Base-by-base conservation (phyloP, 345 rosid species). In the Linum trigynum region DNA sequence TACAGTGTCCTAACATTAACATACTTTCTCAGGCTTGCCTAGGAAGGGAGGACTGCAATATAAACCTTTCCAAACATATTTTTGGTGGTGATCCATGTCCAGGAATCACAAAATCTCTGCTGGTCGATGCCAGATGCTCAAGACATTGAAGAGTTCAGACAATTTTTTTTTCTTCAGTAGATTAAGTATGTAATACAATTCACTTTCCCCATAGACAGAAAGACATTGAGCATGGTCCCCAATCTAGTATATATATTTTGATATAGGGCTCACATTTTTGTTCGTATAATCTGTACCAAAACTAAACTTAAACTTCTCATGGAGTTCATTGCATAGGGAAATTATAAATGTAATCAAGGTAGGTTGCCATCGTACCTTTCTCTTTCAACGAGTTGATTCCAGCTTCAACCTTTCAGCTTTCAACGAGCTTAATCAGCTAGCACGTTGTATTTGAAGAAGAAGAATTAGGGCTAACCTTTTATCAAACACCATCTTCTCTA, bases 401-500 rank as follows among this genome's bases (percentile, higher is more conserved):
- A 9, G 53, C 53, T 48, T 7, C 53, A 15, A 15, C 61, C 87
- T 90, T 17, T 96, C 98, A 72, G 90, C 88, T 96, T 92, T 48
- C 53, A 42, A 42, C n/a, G n/a, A n/a, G n/a, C n/a, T n/a, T n/a
- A 23, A 23, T 23, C 32, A 23, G 32, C 32, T 23, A 23, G 32
- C 45, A 41, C 59, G 32, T 23, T 23, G 32, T 23, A 23, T 23
- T 23, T 23, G 32, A 55, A 12, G 58, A 3, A 5, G 61, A 16
- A 61, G 32, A 53, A n/a, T 39, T 63, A 41, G 39, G 51, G 5
- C 39, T 3, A 5, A 85, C 96, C 98, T 89, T 78, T 89, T 89
- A 62, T 95, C 95, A 71, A 92, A 92, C 32, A 63, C 98, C 98
- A 71, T 91, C 85, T 7, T 77, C 78, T 66, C 50, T n/a, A n/a